A percentile compares a stretch with the other conserved stretches of the same genome.
Conservation (phyloP, 192 early-diverging fungal genomes). For the Obelidium mucronatum region DNA sequence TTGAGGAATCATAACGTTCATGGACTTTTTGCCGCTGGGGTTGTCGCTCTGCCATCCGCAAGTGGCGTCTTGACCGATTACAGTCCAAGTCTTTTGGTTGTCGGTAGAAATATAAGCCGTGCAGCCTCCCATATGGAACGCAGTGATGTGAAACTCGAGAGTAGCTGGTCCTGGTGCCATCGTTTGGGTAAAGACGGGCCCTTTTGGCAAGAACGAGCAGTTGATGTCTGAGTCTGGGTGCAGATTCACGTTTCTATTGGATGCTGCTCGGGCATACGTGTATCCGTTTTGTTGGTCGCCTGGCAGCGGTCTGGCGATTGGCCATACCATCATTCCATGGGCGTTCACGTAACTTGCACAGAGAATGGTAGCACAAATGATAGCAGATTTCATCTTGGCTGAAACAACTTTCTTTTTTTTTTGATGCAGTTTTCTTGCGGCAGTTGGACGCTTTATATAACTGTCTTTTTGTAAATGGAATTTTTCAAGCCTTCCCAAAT, state of each 20-base stretch:
- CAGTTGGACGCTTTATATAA: no score
- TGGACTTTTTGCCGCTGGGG: neutral
- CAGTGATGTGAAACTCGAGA: conserved; percentile 24
- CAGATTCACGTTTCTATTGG: neutral
- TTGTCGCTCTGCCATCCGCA: neutral
- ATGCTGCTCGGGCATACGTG: conserved; percentile 13
- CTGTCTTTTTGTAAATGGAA: no score
- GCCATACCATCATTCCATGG: conserved; percentile 19
- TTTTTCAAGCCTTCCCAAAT: no score
- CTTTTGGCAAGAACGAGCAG: conserved; percentile 4
- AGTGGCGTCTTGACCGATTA: conserved; percentile 10
- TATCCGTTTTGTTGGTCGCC: no score
- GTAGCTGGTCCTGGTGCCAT: neutral
- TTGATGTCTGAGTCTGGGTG: conserved; percentile 23
- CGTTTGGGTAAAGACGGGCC: no score
- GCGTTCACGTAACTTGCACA: neutral
- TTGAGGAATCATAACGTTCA: conserved; percentile 5
- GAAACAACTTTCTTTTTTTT: no score
- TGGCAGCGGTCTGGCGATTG: neutral
- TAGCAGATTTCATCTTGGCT: no score
- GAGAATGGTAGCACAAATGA: neutral
- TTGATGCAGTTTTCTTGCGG: no score
- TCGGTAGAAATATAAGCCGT: conserved; percentile 7
- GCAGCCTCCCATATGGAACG: conserved; percentile 24
- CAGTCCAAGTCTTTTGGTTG: conserved; percentile 9